Evolutionary conservation across 2,329 filamentous ascomycete species (phyloP), one percentile per base, ranked within the genome.

Genomic region (Talaromyces pinophilus): DNA sequence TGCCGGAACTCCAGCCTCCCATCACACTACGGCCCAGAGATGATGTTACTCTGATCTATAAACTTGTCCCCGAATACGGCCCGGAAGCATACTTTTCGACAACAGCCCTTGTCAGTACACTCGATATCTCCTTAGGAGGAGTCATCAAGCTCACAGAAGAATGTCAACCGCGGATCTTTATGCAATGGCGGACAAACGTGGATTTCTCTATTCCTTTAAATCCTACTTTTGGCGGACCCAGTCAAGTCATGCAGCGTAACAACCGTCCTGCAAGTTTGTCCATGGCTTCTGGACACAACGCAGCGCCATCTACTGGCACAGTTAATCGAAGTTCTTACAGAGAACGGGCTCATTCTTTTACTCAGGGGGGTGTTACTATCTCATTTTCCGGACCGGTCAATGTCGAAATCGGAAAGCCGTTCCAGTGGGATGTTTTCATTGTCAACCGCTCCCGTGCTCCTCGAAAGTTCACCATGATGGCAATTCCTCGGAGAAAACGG

Each of bases 391-490:
- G 84, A 0, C 85, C 86, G 3, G 73, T 77, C 5, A 77, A 73
- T 17, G 83, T 85, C 11, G 72, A 77, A 8, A 81, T 86, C n/a
- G 84, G 84, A 13, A 77, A 82, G 44, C 77, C 82, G 3, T 87
- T 89, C 71, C 78, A 78, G 8, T 86, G 86, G 82, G 78, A 81
- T 46, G 78, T 88, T 3, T 86, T 88, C 67, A 83, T 88, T 46
- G 82, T 87, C 64, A 89, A 89, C 70, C 82, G 83, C 13, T 87
- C 85, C 15, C 74, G 78, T n/a, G 80, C 82, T 59, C 71, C 79
- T 22, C 82, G 85, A 3, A 85, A 85, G 69, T 81, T 89, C 60
- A 83, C 84, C 6, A 77, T 89, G 48, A 74, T 85, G 22, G 82
- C 83, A 1, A 79, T 87, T 17, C 82, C 84, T 2, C 83, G 80